phyloP scores from a whole-genome alignment of 768 basidiomycete genomes.

The Boletus subparvulus region DNA sequence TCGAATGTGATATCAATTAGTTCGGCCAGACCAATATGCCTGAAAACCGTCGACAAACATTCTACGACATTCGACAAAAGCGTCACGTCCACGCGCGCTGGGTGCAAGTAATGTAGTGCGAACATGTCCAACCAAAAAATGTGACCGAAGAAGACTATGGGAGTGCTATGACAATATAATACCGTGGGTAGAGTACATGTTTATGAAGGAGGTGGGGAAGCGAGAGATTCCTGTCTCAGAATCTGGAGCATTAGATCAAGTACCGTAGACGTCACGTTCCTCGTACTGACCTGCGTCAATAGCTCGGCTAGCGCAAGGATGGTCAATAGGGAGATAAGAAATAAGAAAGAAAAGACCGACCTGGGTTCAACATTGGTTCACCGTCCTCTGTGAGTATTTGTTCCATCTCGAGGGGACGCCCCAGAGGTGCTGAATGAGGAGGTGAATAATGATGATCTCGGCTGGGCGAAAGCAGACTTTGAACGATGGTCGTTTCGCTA shows the following conservation, averaged over 20 bases:
- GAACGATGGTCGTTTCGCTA: slow-evolving; percentile 16
- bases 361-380: slow-evolving; percentile 67
- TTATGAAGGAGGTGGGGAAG: slow-evolving; percentile 64
- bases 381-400: slow-evolving; percentile 63
- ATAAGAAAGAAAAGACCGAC: slow-evolving; percentile 38
- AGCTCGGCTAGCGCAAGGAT: slow-evolving; percentile 43
- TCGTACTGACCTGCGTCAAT: slow-evolving; percentile 54
- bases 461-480: slow-evolving; percentile 21
- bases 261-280: slow-evolving; percentile 8
- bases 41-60: slow-evolving; percentile 10
- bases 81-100: slow-evolving; percentile 15
- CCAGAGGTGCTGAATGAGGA: slow-evolving; percentile 22
- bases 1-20: slow-evolving; percentile 24
- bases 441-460: slow-evolving; percentile 29
- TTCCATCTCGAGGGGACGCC: slow-evolving; percentile 47
- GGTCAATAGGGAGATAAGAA: slow-evolving; percentile 4
- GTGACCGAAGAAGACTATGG: slow-evolving; percentile 16
- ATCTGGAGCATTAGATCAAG: slow-evolving; percentile 31
- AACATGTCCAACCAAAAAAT: slow-evolving; percentile 14
- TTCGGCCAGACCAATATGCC: background rate
- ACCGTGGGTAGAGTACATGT: slow-evolving; percentile 24
- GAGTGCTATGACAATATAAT: slow-evolving; percentile 20
- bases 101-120: slow-evolving; percentile 27
- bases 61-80: slow-evolving; percentile 15
- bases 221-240: slow-evolving; percentile 55